Base-by-base conservation (phyloP, 345 rosid genomes). In the Odontarrhena argentea region DNA sequence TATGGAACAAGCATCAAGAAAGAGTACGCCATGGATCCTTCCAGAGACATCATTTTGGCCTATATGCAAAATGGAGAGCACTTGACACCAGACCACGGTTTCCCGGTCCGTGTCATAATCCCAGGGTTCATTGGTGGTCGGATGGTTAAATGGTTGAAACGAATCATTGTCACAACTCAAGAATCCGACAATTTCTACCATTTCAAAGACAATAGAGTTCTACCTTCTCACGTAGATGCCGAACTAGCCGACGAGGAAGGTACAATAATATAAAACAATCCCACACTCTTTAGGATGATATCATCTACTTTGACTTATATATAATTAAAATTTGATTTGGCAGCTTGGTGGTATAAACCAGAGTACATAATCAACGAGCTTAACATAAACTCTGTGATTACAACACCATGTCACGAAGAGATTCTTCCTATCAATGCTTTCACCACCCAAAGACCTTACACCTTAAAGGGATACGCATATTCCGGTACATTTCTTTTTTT, bases 321-420 rank as follows among this genome's bases (percentile, higher is more conserved):
- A 8, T 42, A 2, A 30, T 28, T 15, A 38, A 69, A 50, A 0
- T 18, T 18, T 18, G 22, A 18, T 18, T 18, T 18, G 22, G 65
- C 71, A 93, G 98, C 86, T 34, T 94, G 97, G 99, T 94, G 99
- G 99, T 88, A 91, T 65, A 91, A 83, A 64, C 88, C 95, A 3
- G 95, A 94, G 60, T 77, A 85, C 46, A 77, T 88, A 8, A 90
- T 94, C 75, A 91, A 94, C 52, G 99, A 94, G 83, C 65, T 90
- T 43, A 94, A 91, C 71, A 68, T 91, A 57, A 94, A 94, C 78
- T 94, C 99, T 6, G 96, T 75, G 73, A 90, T 90, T 56, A 87
- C 99, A 26, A 86, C 99, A 36, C 99, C 99, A 3, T 58, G 82
- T 26, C 97, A 94, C 41, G 86, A 82, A 18, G 99, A 94, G 83